Base-by-base conservation (phyloP, 2,329 filamentous ascomycete species). In the Cytospora schulzeri region DNA sequence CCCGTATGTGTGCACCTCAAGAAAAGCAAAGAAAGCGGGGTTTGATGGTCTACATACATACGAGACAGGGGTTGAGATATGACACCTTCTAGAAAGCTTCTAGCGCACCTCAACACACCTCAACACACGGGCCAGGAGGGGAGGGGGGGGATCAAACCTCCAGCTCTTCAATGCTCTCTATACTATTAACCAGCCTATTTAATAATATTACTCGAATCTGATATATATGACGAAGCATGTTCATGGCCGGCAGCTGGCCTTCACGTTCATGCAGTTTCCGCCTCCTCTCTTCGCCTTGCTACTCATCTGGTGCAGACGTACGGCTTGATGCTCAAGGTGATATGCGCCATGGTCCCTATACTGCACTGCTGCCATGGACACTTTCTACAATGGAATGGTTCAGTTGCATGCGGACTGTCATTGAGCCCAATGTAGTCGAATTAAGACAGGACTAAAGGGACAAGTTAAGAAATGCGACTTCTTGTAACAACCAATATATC, bases 71-170 rank as follows among this genome's bases (percentile, higher is more conserved):
- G 45, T 12, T 48, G 45, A 24, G n/a, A 48, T 33, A 28, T 53
- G 41, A 41, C 28, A 60, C 31, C 52, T 61, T 64, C 62, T 53
- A 61, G 58, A 65, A 57, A 41, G 19, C 45, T 53, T 62, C 57
- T 61, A 61, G 62, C 51, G 57, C 41, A 14, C n/a, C 45, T 24
- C n/a, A 12, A 31, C 29, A 9, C 29, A 31, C 29, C 4, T 9
- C 29, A n/a, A 15, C 19, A 19, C 7, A 14, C n/a, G 1, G 38
- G 19, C 38, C 19, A n/a, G n/a, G n/a, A n/a, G n/a, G n/a, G 5
- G n/a, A 2, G 38, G 22, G 19, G 11, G 15, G 41, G 5, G 19
- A n/a, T 19, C 19, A 29, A 29, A 29, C 31, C 31, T 33, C 8
- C 29, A 8, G n/a, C n/a, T n/a, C n/a, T n/a, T n/a, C n/a, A n/a